Evolutionary conservation across 495 filamentous ascomycete genomes (phyloP), one percentile per base, ranked within the genome.

Genomic region (Trichoderma asperelloides): DNA sequence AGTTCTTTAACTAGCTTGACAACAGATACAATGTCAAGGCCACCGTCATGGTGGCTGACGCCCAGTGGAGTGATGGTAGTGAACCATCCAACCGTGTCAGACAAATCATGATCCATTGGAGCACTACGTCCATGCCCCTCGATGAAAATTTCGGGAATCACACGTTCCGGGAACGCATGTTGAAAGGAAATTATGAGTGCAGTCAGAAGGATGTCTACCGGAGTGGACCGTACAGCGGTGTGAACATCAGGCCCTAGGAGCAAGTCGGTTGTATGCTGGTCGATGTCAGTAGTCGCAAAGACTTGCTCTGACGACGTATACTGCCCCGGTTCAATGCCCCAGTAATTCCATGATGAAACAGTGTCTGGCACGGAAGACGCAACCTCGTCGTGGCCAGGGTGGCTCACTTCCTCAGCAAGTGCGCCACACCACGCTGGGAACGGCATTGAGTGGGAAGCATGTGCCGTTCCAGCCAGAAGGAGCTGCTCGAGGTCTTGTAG

Each of bases 401-500:
- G n/a, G n/a, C n/a, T n/a, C n/a, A n/a, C n/a, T n/a, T n/a, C n/a
- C n/a, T n/a, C n/a, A n/a, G n/a, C n/a, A n/a, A n/a, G n/a, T n/a
- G n/a, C n/a, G n/a, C n/a, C n/a, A 72, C 67, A 12, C 68, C 65
- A 18, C 21, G 45, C 21, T 71, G 73, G 33, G 69, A 40, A 89
- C 78, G 1, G 79, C 78, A 6, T 72, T 71, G 21, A 70, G 73
- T 2, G 78, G 77, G 37, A 75, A 23, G 3, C 80, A 67, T 57
- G 71, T 78, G 0, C 82, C 80, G 55, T 80, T 79, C 21, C 80
- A 5, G 12, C 39, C 6, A 12, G 68, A 4, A 92, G 72, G 1
- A 89, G 67, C 21, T 88, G 84, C 68, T 90, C 88, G 47, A 91
- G 67, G 64, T 92, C 89, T 63, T 88, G 80, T 16, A 89, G 77